Conservation (phyloP, 345 rosid species). For the Gynandropsis gynandra region DNA sequence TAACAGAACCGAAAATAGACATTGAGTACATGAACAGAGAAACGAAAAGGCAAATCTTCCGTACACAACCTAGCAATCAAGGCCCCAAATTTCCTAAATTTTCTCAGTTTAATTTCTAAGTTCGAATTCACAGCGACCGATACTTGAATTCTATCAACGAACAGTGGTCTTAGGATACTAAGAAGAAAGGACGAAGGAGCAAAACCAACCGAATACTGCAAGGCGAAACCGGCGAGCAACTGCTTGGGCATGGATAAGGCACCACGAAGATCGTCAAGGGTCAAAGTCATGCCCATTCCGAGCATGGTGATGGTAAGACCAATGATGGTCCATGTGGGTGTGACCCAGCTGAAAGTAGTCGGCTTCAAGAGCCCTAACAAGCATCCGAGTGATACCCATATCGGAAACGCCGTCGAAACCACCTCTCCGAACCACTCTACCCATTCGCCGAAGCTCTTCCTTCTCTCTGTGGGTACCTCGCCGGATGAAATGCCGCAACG, state of each 20-base stretch:
- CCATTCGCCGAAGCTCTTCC: constrained; percentile 51
- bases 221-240: constrained; percentile 58
- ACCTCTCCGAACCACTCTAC: constrained; percentile 55
- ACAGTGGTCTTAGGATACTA: constrained; percentile 2
- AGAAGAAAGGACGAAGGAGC: constrained; percentile 6
- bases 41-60: no score
- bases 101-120: neutral
- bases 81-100: neutral
- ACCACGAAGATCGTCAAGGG: constrained; percentile 70
- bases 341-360: constrained; percentile 60
- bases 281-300: constrained; percentile 95
- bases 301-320: constrained; percentile 85
- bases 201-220: constrained; percentile 75
- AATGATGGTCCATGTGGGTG: constrained; percentile 51
- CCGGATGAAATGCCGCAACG: constrained; percentile 57
- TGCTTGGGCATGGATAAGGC: constrained; percentile 85
- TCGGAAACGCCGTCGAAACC: constrained; percentile 68
- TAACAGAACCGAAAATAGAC: no score
- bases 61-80: neutral
- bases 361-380: constrained; percentile 63
- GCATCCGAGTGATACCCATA: constrained; percentile 86
- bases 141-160: neutral
- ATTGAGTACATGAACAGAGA: no score
- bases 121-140: neutral
- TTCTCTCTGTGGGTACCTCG: constrained; percentile 19